Percentiles rank a stretch among this genome's conserved stretches.
Evolutionary conservation across 202 grass and related monocot genomes (phyloP).

Genomic region (Carex arenaria): DNA sequence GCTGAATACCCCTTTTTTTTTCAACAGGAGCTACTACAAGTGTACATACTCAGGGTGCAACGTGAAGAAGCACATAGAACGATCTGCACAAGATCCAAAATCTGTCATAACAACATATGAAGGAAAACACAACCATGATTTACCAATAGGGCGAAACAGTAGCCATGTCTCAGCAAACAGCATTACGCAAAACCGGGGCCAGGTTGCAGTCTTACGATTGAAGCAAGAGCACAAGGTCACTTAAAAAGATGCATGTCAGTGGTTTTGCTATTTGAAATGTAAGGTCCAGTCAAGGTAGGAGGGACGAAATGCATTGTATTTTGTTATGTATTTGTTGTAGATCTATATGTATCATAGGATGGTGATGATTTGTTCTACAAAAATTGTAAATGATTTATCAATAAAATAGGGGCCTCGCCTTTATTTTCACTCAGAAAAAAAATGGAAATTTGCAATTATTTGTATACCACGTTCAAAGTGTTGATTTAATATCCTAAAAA

Average conservation of each 20-base stretch:
- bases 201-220: conserved; percentile 35
- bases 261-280: conserved; percentile 2
- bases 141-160: conserved; percentile 58
- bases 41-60: conserved; percentile 81
- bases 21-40: conserved; percentile 95
- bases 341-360: conserved; percentile 2
- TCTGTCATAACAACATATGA: conserved; percentile 94
- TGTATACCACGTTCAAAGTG: not conserved
- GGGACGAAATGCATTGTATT: not conserved
- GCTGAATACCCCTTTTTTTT: not conserved
- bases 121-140: conserved; percentile 88
- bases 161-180: conserved; percentile 43
- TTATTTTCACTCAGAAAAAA: too few species aligned
- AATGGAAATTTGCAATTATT: conserved; percentile 12
- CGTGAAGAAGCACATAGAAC: conserved; percentile 92
- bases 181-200: conserved; percentile 8
- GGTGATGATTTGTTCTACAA: not conserved
- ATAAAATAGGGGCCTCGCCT: too few species aligned
- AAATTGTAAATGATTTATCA: conserved; percentile 21
- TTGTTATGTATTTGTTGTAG: conserved; percentile 23
- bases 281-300: not conserved
- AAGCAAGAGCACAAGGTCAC: conserved; percentile 68
- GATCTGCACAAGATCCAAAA: conserved; percentile 68
- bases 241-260: conserved; percentile 24
- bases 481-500: too few species aligned